These are phyloP conservation scores for Arthrobotrys conoides DNA, from an alignment of 2,329 filamentous ascomycete species.

Conservation along the genomic window DNA sequence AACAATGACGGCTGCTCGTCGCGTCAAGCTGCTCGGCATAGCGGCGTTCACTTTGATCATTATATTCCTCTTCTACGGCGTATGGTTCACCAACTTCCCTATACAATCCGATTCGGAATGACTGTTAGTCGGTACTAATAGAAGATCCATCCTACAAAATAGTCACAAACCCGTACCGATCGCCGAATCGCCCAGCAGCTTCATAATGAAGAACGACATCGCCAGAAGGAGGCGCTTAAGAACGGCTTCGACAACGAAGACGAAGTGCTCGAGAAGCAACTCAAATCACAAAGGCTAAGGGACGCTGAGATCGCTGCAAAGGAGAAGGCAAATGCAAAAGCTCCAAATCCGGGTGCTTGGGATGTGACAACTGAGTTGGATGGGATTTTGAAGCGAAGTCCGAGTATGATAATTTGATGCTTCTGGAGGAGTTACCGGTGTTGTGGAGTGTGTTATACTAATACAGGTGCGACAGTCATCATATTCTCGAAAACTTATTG, in stretches of 20 bases:
- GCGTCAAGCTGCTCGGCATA: slow-evolving; percentile 77
- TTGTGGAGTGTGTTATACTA: slow-evolving; percentile 16
- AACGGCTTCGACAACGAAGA: slow-evolving; percentile 73
- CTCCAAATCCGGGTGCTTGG: slow-evolving; percentile 69
- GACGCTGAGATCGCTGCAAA: slow-evolving; percentile 79
- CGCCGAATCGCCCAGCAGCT: slow-evolving; percentile 72
- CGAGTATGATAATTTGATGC: slow-evolving; percentile 73
- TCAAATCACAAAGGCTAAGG: slow-evolving; percentile 75
- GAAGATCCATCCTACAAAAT: slow-evolving; percentile 19
- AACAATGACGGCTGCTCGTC: slow-evolving; percentile 78
- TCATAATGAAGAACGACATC: slow-evolving; percentile 72
- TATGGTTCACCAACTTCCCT: slow-evolving; percentile 14
- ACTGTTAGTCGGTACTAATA: slow-evolving; percentile 28
- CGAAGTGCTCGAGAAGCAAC: slow-evolving; percentile 69
- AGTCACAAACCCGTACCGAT: slow-evolving; percentile 67
- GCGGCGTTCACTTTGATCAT: slow-evolving; percentile 76
- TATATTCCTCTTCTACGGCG: slow-evolving; percentile 79
- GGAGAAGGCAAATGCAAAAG: slow-evolving; percentile 78
- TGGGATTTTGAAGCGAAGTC: slow-evolving; percentile 83
- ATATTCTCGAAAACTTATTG: slow-evolving; percentile 98
- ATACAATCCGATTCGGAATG: slow-evolving; percentile 9
- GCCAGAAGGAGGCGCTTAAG: slow-evolving; percentile 68
- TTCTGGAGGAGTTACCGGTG: background rate
- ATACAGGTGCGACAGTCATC: slow-evolving; percentile 75
- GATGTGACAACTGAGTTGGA: slow-evolving; percentile 81